A percentile compares a stretch with the other conserved stretches of the same genome.
These are phyloP conservation scores for Aspergillus ibericus DNA, from an alignment of 2,329 filamentous ascomycete genomes.

Conservation along the genomic window DNA sequence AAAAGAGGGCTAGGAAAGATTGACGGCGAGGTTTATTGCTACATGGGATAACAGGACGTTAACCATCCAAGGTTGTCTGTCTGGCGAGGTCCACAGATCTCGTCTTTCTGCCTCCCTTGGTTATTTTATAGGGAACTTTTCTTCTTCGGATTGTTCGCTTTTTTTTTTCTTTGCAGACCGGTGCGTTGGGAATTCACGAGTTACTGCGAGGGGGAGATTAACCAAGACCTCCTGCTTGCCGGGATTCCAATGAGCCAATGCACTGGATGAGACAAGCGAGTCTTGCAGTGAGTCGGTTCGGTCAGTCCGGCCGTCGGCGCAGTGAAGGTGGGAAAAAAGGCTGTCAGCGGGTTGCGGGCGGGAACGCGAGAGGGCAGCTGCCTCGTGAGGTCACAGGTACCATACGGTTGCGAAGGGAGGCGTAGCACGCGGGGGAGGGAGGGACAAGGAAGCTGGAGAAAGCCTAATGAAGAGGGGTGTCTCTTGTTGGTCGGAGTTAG, in stretches of 20 bases:
- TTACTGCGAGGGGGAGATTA: constrained; percentile 17
- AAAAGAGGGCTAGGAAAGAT: constrained; percentile 8
- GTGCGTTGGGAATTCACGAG: constrained; percentile 5
- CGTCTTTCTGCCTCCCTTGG: not conserved
- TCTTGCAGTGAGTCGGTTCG: not conserved
- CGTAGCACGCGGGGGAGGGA: constrained; percentile 23
- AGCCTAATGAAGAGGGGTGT: not conserved
- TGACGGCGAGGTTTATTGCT: constrained; percentile 16
- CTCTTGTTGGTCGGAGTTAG: constrained; percentile 1
- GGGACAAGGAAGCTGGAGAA: constrained; percentile 3
- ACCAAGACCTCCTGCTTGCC: constrained; percentile 11
- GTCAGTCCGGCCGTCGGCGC: constrained; percentile 14
- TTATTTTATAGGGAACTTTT: constrained; percentile 1
- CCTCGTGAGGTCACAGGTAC: constrained; percentile 35
- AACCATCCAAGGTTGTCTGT: constrained; percentile 3
- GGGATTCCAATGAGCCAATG: not conserved
- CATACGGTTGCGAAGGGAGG: constrained; percentile 23
- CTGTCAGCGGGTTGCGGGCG: constrained; percentile 30
- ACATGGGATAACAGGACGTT: constrained; percentile 20
- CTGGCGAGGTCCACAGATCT: not conserved
- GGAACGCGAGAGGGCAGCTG: constrained; percentile 33
- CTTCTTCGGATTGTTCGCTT: not conserved
- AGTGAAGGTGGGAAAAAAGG: constrained; percentile 8
- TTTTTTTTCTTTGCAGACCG: not conserved
- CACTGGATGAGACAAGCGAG: not conserved